These are phyloP conservation scores for Saccharomyces kudriavzevii DNA, from an alignment of 805 yeast genomes.

Conservation along the genomic window DNA sequence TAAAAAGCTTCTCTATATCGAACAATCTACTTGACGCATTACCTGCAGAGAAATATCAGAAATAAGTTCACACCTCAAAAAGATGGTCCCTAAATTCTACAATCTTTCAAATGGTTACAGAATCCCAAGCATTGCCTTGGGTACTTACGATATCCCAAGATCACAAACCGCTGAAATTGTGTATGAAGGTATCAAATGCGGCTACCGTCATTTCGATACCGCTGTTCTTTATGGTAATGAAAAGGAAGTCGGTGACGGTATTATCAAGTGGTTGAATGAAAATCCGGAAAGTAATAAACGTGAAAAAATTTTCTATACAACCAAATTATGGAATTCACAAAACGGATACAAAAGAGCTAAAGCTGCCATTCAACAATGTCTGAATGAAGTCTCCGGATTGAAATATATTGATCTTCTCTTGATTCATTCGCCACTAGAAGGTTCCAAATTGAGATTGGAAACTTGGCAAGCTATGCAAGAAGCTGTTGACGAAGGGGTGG, in stretches of 20 bases:
- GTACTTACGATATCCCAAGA: slow-evolving; percentile 41
- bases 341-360: slow-evolving; percentile 53
- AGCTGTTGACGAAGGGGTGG: slow-evolving; percentile 48
- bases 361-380: slow-evolving; percentile 48
- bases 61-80: neutral
- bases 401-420: slow-evolving; percentile 67
- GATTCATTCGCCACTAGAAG: slow-evolving; percentile 56
- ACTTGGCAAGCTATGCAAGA: slow-evolving; percentile 73
- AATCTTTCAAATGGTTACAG: slow-evolving; percentile 46
- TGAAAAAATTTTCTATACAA: slow-evolving; percentile 52
- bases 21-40: neutral
- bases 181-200: slow-evolving; percentile 49
- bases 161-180: slow-evolving; percentile 38
- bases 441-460: slow-evolving; percentile 42
- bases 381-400: slow-evolving; percentile 43
- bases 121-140: slow-evolving; percentile 52
- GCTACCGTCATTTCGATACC: slow-evolving; percentile 69
- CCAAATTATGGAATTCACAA: slow-evolving; percentile 66
- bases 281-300: slow-evolving; percentile 39
- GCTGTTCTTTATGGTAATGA: slow-evolving; percentile 67
- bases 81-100: slow-evolving; percentile 21
- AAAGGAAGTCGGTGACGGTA: slow-evolving; percentile 50
- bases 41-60: neutral
- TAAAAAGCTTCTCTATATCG: neutral
- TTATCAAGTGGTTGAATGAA: slow-evolving; percentile 43